Conservation (phyloP, 257 asterid genomes). For the Solanum ahanhuiri region DNA sequence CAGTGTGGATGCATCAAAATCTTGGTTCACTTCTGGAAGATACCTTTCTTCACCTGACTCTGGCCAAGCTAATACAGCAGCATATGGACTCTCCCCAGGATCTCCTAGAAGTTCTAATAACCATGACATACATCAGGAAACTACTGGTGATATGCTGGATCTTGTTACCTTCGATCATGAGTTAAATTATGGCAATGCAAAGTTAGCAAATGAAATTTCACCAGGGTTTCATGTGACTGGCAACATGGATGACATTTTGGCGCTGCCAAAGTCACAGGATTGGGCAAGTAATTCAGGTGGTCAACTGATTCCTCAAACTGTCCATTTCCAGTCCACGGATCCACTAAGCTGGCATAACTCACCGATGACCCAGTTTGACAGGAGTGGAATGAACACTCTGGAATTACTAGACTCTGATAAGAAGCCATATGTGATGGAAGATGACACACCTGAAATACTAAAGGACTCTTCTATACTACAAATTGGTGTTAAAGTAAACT, state of each 20-base stretch:
- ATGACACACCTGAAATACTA: slow-evolving; percentile 56
- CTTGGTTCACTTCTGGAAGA: slow-evolving; percentile 32
- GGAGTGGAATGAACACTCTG: slow-evolving; percentile 19
- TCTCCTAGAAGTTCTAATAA: slow-evolving; percentile 20
- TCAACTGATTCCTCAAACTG: slow-evolving; percentile 23
- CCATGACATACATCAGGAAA: slow-evolving; percentile 15
- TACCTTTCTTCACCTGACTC: slow-evolving; percentile 40
- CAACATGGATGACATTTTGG: slow-evolving; percentile 1
- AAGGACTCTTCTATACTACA: slow-evolving; percentile 29
- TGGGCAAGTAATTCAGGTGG: slow-evolving; percentile 12
- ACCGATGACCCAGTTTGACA: slow-evolving; percentile 22
- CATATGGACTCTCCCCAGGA: slow-evolving; percentile 17
- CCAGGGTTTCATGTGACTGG: slow-evolving; percentile 16
- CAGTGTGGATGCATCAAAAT: slow-evolving; percentile 31
- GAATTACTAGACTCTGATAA: slow-evolving; percentile 18
- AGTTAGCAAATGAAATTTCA: slow-evolving; percentile 18
- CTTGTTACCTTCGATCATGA: slow-evolving; percentile 24
- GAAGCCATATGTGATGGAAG: slow-evolving; percentile 21
- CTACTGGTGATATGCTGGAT: slow-evolving; percentile 23
- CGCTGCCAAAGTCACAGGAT: slow-evolving; percentile 15
- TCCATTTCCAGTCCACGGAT: slow-evolving; percentile 19
- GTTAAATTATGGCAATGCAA: slow-evolving; percentile 17
- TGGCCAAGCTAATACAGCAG: slow-evolving; percentile 12
- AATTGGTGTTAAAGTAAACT: slow-evolving; percentile 50
- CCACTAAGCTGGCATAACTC: slow-evolving; percentile 36